phyloP scores from a whole-genome alignment of 495 filamentous ascomycete genomes.

The Cercophora sp. region DNA sequence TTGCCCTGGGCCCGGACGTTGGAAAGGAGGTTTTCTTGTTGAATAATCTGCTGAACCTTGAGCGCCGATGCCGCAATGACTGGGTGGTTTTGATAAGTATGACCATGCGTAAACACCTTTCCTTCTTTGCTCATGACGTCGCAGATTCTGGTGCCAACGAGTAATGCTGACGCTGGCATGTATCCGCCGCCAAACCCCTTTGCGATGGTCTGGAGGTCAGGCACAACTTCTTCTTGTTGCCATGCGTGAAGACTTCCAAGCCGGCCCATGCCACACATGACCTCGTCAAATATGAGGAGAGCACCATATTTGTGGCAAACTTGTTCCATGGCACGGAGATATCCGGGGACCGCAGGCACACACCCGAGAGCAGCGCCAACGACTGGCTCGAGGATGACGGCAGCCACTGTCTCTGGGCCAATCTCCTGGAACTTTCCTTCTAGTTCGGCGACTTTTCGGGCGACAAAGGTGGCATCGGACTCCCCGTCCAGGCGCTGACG shows the following conservation, averaged over 20 bases:
- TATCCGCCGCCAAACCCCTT: constrained; percentile 61
- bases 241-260: constrained; percentile 60
- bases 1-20: constrained; percentile 49
- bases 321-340: constrained; percentile 57
- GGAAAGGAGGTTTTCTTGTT: constrained; percentile 44
- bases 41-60: constrained; percentile 51
- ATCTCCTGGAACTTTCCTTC: constrained; percentile 54
- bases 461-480: constrained; percentile 2
- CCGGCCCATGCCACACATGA: constrained; percentile 72
- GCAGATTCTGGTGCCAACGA: constrained; percentile 14
- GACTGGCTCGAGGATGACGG: constrained; percentile 63
- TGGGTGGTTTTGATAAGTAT: constrained; percentile 60
- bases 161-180: constrained; percentile 23
- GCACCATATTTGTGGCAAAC: constrained; percentile 64
- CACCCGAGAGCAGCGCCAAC: constrained; percentile 59
- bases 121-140: constrained; percentile 56
- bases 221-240: constrained; percentile 50
- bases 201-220: constrained; percentile 62
- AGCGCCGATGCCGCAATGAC: constrained; percentile 53
- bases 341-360: constrained; percentile 58
- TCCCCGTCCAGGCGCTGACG: constrained; percentile 40
- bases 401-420: background rate
- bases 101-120: constrained; percentile 49
- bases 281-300: constrained; percentile 68
- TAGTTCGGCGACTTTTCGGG: constrained; percentile 51